Percentiles rank a stretch among this genome's conserved stretches.
These are phyloP conservation scores for Neoscytalidium dimidiatum DNA, from an alignment of 2,329 filamentous ascomycete genomes.

Conservation along the genomic window DNA sequence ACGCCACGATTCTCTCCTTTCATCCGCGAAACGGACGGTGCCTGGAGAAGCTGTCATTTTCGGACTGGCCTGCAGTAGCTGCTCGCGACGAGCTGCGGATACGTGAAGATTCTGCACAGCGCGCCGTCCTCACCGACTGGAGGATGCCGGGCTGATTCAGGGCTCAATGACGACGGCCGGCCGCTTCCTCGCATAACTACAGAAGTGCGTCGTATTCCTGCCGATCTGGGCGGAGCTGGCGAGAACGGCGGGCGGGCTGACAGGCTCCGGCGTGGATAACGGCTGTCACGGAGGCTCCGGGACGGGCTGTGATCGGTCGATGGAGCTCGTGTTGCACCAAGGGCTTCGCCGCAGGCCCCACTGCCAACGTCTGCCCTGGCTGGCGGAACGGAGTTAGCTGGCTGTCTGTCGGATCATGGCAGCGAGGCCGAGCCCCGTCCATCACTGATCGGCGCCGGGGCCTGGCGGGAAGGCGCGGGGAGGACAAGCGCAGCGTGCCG, in stretches of 20 bases:
- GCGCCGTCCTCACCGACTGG: background rate
- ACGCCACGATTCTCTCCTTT: background rate
- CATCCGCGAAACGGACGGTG: background rate
- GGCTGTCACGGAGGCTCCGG: background rate
- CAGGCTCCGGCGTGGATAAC: background rate
- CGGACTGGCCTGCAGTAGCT: background rate
- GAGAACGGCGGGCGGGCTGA: background rate
- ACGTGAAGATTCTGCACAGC: background rate
- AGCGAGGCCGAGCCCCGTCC: background rate
- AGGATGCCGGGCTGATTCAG: background rate
- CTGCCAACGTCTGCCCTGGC: background rate
- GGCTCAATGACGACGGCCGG: background rate
- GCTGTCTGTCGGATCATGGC: background rate
- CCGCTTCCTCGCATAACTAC: background rate
- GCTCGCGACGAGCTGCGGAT: conserved; percentile 8
- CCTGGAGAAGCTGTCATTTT: background rate
- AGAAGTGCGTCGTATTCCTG: background rate
- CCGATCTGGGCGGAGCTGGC: background rate
- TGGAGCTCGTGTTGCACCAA: conserved; percentile 11
- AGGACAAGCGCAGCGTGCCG: background rate
- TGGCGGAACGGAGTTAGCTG: background rate
- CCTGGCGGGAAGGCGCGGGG: background rate
- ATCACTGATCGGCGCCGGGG: conserved; percentile 10
- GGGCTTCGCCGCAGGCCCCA: conserved; percentile 7
- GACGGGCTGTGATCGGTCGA: conserved; percentile 4